Base-by-base conservation (phyloP, 2,329 filamentous ascomycete genomes). In the Cytospora leucostoma region DNA sequence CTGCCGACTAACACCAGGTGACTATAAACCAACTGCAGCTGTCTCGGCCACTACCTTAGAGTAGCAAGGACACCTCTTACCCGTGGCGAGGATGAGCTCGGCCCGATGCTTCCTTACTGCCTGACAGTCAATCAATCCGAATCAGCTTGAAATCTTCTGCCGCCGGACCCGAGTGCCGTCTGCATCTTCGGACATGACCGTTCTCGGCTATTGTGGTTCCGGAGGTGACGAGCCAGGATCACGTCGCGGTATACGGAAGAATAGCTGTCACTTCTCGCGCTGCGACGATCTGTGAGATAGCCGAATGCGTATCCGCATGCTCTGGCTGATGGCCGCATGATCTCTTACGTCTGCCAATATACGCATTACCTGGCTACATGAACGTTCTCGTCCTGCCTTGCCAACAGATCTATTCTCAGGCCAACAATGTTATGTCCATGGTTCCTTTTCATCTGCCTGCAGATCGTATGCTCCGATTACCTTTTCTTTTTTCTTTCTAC, bases 101-200 rank as follows among this genome's bases (percentile, higher is more conserved):
- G 8, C 5, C 19, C 11, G 40, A 47, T 32, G 50, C 37, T 10
- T 15, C 58, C 49, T 60, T 37, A 37, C 58, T 47, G 47, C 44
- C 37, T 34, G 40, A 10, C n/a, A 47, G 7, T 10, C n/a, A 4
- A 19, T 10, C n/a, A 4, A 19, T 19, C 7, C 17, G 7, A 10
- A 10, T 17, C 40, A 8, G n/a, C 40, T 47, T 47, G 17, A n/a
- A 33, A 19, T 65, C 62, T 57, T 60, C 34, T 47, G 38, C 35
- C 50, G 38, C 35, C n/a, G 8, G n/a, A 54, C 38, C 58, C 58
- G 58, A 51, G 27, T 27, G 32, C 58, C 58, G 58, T 38, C 32
- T 32, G 17, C 57, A 50, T 21, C 47, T 21, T 34, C 47, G 57
- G 21, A 50, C 32, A 59, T 49, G 57, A 33, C 49, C 40, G 34